Evolutionary conservation across 345 rosid genomes (phyloP).

Genomic region (Erodium maritimum): DNA sequence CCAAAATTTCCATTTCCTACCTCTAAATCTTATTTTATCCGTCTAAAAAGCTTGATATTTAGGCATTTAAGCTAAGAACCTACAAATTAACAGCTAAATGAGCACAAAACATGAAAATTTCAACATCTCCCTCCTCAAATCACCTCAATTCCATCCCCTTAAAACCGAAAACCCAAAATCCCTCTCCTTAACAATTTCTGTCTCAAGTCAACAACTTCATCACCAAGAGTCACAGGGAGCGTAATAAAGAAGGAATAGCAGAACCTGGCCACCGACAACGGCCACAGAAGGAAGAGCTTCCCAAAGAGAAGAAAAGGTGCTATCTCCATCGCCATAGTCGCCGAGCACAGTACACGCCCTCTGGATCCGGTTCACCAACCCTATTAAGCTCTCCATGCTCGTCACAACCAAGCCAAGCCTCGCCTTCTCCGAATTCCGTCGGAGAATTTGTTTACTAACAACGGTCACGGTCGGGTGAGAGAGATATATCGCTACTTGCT

Average conservation of each 20-base stretch:
- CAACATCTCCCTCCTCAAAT: not conserved
- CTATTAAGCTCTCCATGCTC: conserved; percentile 91
- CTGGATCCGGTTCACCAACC: conserved; percentile 81
- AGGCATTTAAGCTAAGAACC: not conserved
- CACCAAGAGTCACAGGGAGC: not conserved
- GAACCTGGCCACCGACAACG: conserved; percentile 86
- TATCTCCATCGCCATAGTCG: conserved; percentile 77
- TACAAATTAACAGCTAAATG: not conserved
- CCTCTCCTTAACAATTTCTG: too few species aligned
- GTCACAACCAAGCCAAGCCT: too few species aligned
- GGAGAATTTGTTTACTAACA: not conserved
- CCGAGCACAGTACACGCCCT: conserved; percentile 91
- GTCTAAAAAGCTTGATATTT: too few species aligned
- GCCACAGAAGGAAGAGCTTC: conserved; percentile 91
- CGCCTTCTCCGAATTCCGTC: too few species aligned
- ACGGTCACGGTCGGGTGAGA: not conserved
- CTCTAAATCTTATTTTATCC: not conserved
- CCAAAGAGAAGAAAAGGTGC: conserved; percentile 73
- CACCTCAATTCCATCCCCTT: not conserved
- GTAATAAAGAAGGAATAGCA: conserved; percentile 1
- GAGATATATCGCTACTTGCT: not conserved
- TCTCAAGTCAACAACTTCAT: too few species aligned
- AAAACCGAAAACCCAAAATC: not conserved
- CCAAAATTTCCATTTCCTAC: not conserved
- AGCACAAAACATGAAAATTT: not conserved